phyloP scores from a whole-genome alignment of 1,139 yeast genomes.

The Pichia sp. region DNA sequence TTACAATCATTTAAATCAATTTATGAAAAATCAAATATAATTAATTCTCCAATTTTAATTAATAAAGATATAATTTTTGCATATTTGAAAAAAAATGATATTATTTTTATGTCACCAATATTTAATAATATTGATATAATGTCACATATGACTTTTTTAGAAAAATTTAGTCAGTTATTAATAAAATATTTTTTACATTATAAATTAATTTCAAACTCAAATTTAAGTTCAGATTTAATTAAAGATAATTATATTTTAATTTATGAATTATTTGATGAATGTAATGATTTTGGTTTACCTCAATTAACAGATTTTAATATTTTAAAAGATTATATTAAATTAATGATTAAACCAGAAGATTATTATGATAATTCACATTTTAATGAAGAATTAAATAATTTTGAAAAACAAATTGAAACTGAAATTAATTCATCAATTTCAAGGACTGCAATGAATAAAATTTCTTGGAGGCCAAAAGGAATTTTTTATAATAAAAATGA shows the following conservation, averaged over 20 bases:
- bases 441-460: slow-evolving; percentile 64
- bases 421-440: slow-evolving; percentile 58
- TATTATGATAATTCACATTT: slow-evolving; percentile 20
- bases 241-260: slow-evolving; percentile 61
- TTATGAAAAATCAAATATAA: slow-evolving; percentile 6
- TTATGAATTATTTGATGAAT: slow-evolving; percentile 69
- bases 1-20: slow-evolving; percentile 35
- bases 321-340: slow-evolving; percentile 59
- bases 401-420: slow-evolving; percentile 18
- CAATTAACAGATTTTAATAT: slow-evolving; percentile 71
- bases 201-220: slow-evolving; percentile 16
- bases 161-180: slow-evolving; percentile 51
- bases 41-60: slow-evolving; percentile 10
- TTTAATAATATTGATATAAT: slow-evolving; percentile 49
- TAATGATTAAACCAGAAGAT: slow-evolving; percentile 19
- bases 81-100: slow-evolving; percentile 50
- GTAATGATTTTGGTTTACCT: slow-evolving; percentile 66
- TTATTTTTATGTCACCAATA: slow-evolving; percentile 43
- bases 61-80: slow-evolving; percentile 49
- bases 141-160: slow-evolving; percentile 53
- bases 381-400: slow-evolving; percentile 18
- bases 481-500: slow-evolving; percentile 74
- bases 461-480: slow-evolving; percentile 81
- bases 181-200: slow-evolving; percentile 43
- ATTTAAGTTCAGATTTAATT: slow-evolving; percentile 51